These are phyloP conservation scores for Pyricularia sp. DNA, from an alignment of 2,329 filamentous ascomycete genomes.

Conservation along the genomic window DNA sequence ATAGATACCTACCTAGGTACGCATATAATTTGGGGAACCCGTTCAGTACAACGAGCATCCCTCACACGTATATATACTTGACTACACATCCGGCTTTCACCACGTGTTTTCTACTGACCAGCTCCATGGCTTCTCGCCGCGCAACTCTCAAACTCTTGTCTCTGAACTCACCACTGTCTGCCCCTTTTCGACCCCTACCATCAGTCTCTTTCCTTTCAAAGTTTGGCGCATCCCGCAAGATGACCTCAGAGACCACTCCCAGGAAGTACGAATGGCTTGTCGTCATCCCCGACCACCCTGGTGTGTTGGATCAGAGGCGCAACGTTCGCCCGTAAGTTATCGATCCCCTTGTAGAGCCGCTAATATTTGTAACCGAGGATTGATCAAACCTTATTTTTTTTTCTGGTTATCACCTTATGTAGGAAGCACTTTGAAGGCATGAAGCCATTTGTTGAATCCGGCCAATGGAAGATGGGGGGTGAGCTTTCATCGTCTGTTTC, in stretches of 20 bases:
- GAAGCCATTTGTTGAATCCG: slow-evolving; percentile 36
- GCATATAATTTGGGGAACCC: background rate
- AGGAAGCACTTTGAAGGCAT: slow-evolving; percentile 45
- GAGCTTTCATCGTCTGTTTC: slow-evolving; percentile 11
- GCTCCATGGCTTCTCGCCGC: background rate
- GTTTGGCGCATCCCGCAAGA: slow-evolving; percentile 10
- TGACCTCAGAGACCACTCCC: slow-evolving; percentile 14
- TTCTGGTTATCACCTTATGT: background rate
- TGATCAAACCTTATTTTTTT: slow-evolving; percentile 5
- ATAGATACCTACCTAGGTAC: background rate
- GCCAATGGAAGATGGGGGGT: slow-evolving; percentile 54
- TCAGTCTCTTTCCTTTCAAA: background rate
- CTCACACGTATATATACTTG: background rate
- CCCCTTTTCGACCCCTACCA: background rate
- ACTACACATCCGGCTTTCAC: background rate
- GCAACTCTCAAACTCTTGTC: slow-evolving; percentile 16
- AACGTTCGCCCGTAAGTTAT: slow-evolving; percentile 43
- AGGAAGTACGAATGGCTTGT: slow-evolving; percentile 53
- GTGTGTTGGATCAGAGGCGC: slow-evolving; percentile 44
- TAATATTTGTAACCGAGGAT: background rate
- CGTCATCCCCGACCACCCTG: slow-evolving; percentile 54
- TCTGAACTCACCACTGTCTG: slow-evolving; percentile 5
- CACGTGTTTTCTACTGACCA: background rate
- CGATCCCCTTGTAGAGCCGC: background rate
- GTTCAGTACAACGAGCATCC: background rate